Base-by-base conservation (phyloP, 2,329 filamentous ascomycete species). In the Ophiostoma ips region DNA sequence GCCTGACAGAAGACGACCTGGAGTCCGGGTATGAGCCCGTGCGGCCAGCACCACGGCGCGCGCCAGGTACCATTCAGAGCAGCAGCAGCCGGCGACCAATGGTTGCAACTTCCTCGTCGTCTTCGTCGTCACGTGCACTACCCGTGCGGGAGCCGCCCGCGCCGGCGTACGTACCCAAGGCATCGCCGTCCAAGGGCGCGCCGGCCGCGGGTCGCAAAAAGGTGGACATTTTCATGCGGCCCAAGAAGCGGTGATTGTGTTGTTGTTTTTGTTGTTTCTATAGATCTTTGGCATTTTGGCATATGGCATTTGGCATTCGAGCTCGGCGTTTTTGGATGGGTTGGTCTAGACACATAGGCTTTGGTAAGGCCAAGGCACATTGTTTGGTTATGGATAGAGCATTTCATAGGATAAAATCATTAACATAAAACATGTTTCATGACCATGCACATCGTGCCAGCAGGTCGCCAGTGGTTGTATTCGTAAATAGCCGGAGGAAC, bases 181-280 rank as follows among this genome's bases (percentile, higher is more conserved):
- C 24, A n/a, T 48, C 46, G 24, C 46, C 35, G 21, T 30, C 24
- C 15, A 38, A 35, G 33, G 43, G 35, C 2, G 30, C 15, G 3
- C 35, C 18, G n/a, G 44, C 43, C n/a, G 51, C 12, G 49, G 48
- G 45, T 5, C 40, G 15, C 51, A 66, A 71, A 49, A 72, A 72
- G 57, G 67, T 69, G 5, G 68, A 69, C 53, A 63, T 75, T n/a
- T 76, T 76, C 54, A 73, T 74, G 69, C 65, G 63, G 41, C 68
- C 64, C 6, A 71, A 71, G 60, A 73, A 68, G 58, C 38, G 50
- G 28, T 56, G 35, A 15, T 15, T 9, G 5, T 19, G 16, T 21
- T 45, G 16, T 33, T 47, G n/a, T 37, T 6, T 31, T 21, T 35
- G n/a, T 19, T 40, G 40, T 40, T 3, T 34, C 3, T 30, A 24